Evolutionary conservation across 2,329 filamentous ascomycete genomes (phyloP).

Genomic region (Colletotrichum lupini): DNA sequence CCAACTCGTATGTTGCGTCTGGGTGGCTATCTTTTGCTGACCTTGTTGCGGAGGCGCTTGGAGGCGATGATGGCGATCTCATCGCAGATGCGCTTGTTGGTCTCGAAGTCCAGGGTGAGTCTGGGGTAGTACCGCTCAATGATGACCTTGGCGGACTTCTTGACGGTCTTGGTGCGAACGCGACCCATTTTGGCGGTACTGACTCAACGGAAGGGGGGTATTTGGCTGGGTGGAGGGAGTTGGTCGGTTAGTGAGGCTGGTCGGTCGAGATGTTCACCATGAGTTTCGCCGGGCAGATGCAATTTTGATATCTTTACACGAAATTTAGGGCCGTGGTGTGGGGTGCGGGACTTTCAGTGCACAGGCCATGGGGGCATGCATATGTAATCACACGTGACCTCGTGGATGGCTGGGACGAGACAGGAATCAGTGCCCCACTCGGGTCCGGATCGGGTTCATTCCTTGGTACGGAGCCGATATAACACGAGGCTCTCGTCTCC

Average conservation of each 20-base stretch:
- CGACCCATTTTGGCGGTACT: slow-evolving; percentile 75
- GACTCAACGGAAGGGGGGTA: slow-evolving; percentile 42
- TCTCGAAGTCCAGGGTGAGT: slow-evolving; percentile 99
- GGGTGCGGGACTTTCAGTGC: not conserved
- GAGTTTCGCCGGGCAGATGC: not conserved
- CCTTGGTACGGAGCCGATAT: not conserved
- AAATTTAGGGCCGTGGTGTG: slow-evolving; percentile 24
- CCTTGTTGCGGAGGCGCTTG: slow-evolving; percentile 99
- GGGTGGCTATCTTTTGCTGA: slow-evolving; percentile 51
- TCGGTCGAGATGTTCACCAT: slow-evolving; percentile 55
- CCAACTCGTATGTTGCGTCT: no score
- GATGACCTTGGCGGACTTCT: slow-evolving; percentile 96
- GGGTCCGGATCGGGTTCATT: not conserved
- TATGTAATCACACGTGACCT: not conserved
- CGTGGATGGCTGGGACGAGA: not conserved
- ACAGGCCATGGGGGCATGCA: slow-evolving; percentile 22
- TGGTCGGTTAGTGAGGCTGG: slow-evolving; percentile 56
- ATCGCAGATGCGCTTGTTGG: slow-evolving; percentile 99
- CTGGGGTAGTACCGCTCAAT: slow-evolving; percentile 99
- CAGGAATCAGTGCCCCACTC: not conserved
- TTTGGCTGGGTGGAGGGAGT: slow-evolving; percentile 42
- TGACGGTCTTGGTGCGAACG: slow-evolving; percentile 77
- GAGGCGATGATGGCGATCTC: slow-evolving; percentile 99
- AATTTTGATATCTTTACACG: slow-evolving; percentile 14
- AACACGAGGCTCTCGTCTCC: no score